Evolutionary conservation across 2,329 filamentous ascomycete species (phyloP).

Genomic region (Penicillium vulpinum): DNA sequence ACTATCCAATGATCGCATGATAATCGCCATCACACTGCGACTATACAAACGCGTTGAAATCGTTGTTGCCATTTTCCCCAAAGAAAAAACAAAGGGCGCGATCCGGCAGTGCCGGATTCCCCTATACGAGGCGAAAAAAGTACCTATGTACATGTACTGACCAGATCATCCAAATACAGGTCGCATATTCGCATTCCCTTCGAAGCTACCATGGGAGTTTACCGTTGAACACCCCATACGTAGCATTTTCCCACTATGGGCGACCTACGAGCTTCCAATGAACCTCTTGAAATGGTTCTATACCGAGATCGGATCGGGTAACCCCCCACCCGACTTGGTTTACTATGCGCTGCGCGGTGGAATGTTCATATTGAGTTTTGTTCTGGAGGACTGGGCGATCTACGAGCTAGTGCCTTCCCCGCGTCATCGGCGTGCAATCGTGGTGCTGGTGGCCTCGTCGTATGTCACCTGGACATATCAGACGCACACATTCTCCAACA

Average conservation of each 20-base stretch:
- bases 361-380: conserved; percentile 95
- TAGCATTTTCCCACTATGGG: conserved; percentile 95
- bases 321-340: conserved; percentile 73
- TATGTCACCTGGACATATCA: conserved; percentile 99
- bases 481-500: conserved; percentile 97
- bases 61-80: neutral
- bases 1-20: neutral
- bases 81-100: neutral
- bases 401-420: conserved; percentile 82
- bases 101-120: conserved; percentile 4
- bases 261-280: conserved; percentile 92
- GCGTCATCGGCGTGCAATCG: conserved; percentile 68
- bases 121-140: conserved; percentile 3
- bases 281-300: conserved; percentile 88
- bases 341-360: conserved; percentile 86
- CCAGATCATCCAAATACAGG: conserved; percentile 55
- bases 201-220: conserved; percentile 93
- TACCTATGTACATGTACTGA: too few species aligned
- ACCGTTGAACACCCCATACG: conserved; percentile 84
- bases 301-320: conserved; percentile 76
- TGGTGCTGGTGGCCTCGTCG: conserved; percentile 86
- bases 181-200: conserved; percentile 88
- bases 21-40: neutral
- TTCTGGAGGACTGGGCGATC: conserved; percentile 96
- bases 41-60: neutral